Evolutionary conservation across 1,139 yeast genomes (phyloP), one percentile per base, ranked within the genome.

Genomic region (Yamadazyma taylorii): DNA sequence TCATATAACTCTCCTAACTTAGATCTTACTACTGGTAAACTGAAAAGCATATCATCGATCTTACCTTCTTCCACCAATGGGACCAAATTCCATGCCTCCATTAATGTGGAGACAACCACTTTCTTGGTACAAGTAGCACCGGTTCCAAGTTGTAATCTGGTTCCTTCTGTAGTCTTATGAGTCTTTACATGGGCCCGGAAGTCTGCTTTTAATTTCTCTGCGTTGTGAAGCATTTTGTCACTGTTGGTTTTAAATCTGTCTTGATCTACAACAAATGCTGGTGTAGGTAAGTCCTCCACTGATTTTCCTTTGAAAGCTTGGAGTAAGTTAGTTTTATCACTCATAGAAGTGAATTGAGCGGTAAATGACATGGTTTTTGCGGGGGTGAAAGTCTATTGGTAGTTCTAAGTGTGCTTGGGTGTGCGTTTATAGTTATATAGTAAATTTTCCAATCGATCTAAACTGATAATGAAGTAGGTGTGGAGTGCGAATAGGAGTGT

Each of bases 181-280:
- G 94, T 85, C 59, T 85, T 85, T 19, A 85, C 78, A 53, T 85
- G 94, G 3, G 86, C 81, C 39, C 90, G 62, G 56, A 77, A 82
- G 14, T 55, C 61, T 5, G 63, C 72, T 39, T 47, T 45, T 30
- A 68, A 47, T 1, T 48, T 42, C 4, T 36, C 24, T 6, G 70
- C 68, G 39, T 56, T 61, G 2, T 36, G 42, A 15, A 66, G 57
- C 73, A 67, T 67, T 24, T 50, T 52, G 10, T 55, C 51, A 36
- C 65, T 47, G 36, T 67, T 68, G 16, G 24, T 34, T 13, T 38
- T 37, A 41, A 63, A 66, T 30, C 42, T 46, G 5, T 36, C 28
- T 24, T 51, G 39, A 39, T 67, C 60, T 24, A 67, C 55, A 3
- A 68, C 40, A 14, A 63, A 49, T 3, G 66, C 47, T 7, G 74